phyloP scores from a whole-genome alignment of 1,284 basidiomycete genomes.

The Apiotrichum porosum region DNA sequence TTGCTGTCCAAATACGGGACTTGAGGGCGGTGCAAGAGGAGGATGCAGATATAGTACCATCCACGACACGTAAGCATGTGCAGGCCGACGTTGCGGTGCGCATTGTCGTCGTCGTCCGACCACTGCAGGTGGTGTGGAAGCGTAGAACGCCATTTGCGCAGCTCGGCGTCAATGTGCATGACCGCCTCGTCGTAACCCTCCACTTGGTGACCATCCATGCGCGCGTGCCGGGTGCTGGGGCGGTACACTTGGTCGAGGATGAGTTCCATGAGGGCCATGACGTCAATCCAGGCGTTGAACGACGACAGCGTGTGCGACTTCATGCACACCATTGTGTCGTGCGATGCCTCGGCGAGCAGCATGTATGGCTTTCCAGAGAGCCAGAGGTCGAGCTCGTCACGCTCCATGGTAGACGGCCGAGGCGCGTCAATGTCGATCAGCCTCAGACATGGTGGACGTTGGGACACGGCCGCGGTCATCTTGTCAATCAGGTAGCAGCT shows the following conservation, averaged over 20 bases:
- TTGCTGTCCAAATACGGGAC: constrained; percentile 14
- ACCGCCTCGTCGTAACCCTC: constrained; percentile 19
- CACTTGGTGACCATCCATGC: constrained; percentile 15
- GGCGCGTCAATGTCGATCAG: constrained; percentile 14
- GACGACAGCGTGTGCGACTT: constrained; percentile 13
- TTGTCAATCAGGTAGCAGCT: constrained; percentile 16
- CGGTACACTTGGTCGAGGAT: constrained; percentile 19
- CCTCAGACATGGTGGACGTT: constrained; percentile 8
- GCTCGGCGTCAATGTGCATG: constrained; percentile 12
- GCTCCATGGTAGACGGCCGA: constrained; percentile 13
- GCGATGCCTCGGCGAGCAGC: background rate
- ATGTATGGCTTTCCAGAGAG: constrained; percentile 2
- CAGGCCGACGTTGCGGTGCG: constrained; percentile 9
- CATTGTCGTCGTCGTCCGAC: constrained; percentile 11
- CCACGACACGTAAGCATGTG: constrained; percentile 15
- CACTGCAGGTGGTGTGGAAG: constrained; percentile 17
- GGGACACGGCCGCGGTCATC: constrained; percentile 8
- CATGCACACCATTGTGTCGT: constrained; percentile 13
- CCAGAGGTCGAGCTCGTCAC: constrained; percentile 21
- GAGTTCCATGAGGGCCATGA: constrained; percentile 15
- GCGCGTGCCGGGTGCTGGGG: constrained; percentile 14
- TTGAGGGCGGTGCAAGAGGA: constrained; percentile 18
- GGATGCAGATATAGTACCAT: constrained; percentile 16
- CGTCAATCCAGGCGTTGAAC: constrained; percentile 17
- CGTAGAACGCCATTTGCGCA: constrained; percentile 10